Base-by-base conservation (phyloP, 2,329 filamentous ascomycete species). In the Stromatinia cepivora region DNA sequence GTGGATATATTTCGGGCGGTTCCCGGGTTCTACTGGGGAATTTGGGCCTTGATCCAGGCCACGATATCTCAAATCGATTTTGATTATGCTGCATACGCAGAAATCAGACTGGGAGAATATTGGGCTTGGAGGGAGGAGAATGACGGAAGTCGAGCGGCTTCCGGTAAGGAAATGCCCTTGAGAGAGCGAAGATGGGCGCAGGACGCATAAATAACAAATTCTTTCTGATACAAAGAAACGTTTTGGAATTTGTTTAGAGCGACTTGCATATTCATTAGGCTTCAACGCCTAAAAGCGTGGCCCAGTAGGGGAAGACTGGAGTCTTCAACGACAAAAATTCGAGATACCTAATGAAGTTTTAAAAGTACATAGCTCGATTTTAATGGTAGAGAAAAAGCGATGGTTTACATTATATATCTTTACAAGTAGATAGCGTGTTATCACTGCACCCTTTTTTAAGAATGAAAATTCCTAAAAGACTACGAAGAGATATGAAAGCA, bases 11-110 rank as follows among this genome's bases (percentile, higher is more conserved):
- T 92, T 82, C 87, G 95, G 58, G 95, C 94, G 56, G 86, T 97
- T 20, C 95, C 95, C 0, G 95, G 95, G 10, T 92, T 99, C 78
- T 88, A 86, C 79, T 93, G 91, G 94, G 95, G 95, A 34, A 93
- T 97, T 70, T 99, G 95, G 95, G 91, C 93, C 10, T 83, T 96
- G 72, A 98, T 99, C 73, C 95, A 99, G 82, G 92, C 94, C 3
- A 92, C 88, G 67, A 98, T 99, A 73, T 97, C 92, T 15, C 88
- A 94, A 73, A 99, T 99, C 76, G 92, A 97, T 78, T 99, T 99
- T 78, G 94, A 99, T 81, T 99, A 99, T 79, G 92, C 93, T 56
- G 88, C 86, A 11, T 99, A 98, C 79, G 94, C 95, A 15, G 92
- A 97, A 79, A 81, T 90, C 22, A 86, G 95, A 68, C 83, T 99